These are phyloP conservation scores for Leishmania mexicana DNA, from an alignment of 208 protist species.

Conservation along the genomic window DNA sequence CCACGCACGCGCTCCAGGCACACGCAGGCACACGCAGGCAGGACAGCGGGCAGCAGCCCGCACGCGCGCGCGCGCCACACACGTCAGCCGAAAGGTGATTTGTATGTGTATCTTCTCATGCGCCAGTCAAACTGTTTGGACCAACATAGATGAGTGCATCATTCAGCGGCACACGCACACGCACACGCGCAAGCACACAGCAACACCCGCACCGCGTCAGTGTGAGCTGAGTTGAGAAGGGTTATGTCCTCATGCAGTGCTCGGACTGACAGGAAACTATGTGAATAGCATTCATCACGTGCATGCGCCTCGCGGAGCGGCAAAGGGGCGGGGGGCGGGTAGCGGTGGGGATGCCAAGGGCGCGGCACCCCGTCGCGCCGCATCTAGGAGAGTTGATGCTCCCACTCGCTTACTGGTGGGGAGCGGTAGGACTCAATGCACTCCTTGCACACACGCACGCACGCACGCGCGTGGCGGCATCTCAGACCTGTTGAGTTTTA, in stretches of 20 bases:
- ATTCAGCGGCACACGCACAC: constrained; percentile 7
- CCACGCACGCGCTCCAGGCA: not conserved
- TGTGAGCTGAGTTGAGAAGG: constrained; percentile 15
- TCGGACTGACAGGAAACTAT: constrained; percentile 22
- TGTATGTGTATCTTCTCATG: constrained; percentile 31
- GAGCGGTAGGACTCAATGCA: constrained; percentile 30
- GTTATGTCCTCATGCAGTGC: constrained; percentile 14
- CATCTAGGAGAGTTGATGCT: constrained; percentile 29
- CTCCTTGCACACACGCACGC: not conserved
- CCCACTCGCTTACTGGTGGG: constrained; percentile 14
- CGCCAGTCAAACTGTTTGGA: constrained; percentile 35
- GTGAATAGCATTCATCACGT: constrained; percentile 17
- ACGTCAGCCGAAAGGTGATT: constrained; percentile 36
- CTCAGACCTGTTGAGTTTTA: constrained; percentile 36
- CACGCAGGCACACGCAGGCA: not conserved
- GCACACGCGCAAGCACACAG: not conserved
- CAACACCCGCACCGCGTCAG: not conserved
- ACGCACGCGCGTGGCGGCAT: not conserved
- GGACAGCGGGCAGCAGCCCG: not conserved
- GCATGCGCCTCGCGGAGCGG: not conserved
- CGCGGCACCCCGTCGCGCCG: constrained; percentile 4
- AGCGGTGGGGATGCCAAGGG: not conserved
- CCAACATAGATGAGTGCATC: constrained; percentile 34
- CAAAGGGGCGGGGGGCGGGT: not conserved
- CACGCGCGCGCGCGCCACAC: not conserved